Evolutionary conservation across 2,329 filamentous ascomycete species (phyloP), one percentile per base, ranked within the genome.

Genomic region (Nakataea oryzae): DNA sequence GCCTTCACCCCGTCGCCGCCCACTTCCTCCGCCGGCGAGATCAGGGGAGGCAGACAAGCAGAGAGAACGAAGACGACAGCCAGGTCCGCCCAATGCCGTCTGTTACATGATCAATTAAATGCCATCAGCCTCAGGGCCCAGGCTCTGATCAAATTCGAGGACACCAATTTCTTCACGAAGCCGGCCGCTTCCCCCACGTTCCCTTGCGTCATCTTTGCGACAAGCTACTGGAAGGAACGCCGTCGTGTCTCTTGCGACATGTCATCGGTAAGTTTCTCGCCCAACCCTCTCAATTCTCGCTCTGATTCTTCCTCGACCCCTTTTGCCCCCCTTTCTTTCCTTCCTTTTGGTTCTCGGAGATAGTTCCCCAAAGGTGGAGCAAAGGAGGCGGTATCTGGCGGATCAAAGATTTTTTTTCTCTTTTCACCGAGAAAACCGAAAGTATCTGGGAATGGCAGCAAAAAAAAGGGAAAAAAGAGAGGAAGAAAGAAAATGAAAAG

Each of bases 251-350:
- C 41, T 50, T 13, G 41, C 47, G 34, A 7, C 58, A 59, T 54
- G 59, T 60, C 58, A 54, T 60, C 47, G 28, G 59, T 61, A 61
- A 30, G 59, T 61, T 56, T 17, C 26, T 30, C n/a, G 27, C 54
- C n/a, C 58, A 54, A 28, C 13, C 9, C 28, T 58, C 4, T 6
- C 54, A 13, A 14, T n/a, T 30, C 27, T 47, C 14, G 17, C 14
- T 27, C 7, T 28, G 17, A 17, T 41, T 54, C n/a, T 26, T 26
- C 6, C 34, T 6, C 6, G 14, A 2, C 34, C 41, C 30, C 13
- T 50, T 50, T 50, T 50, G 11, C 7, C 17, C 13, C 24, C 24
- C 24, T 47, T 21, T 47, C 17, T 8, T 8, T 13, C 5, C 24
- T 50, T 13, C 4, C 11, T 30, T 30, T 30, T 30, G 5, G 11